Evolutionary conservation across 1,139 yeast species (phyloP), one percentile per base, ranked within the genome.

Genomic region (Saccharomyces pastorianus): DNA sequence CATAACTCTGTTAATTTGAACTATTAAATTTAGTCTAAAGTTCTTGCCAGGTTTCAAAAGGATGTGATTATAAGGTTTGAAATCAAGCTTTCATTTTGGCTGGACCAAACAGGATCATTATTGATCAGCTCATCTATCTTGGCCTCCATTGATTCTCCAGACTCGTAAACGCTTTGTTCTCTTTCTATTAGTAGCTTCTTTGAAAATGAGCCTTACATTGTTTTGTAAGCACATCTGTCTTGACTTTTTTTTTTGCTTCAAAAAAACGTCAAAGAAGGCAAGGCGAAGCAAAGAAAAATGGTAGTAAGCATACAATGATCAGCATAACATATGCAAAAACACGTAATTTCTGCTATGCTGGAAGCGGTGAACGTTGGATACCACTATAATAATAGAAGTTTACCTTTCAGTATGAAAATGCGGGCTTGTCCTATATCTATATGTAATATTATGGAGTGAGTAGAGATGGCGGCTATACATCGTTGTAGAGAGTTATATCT

Each of bases 31-130:
- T 2, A 75, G 68, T 44, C 88, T 71, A 55, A 83, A 67, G 52
- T 81, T 79, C 64, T 84, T 84, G 11, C 88, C 88, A 3, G 80
- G 78, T 44, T 75, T 74, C 20, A 72, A 64, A 27, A 73, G 70
- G 6, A 84, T 72, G 60, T 83, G 82, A 8, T 69, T 62, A 63
- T 75, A 84, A 0, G 89, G 88, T 42, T 56, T 31, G 57, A 55
- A 17, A 68, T 46, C 2, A 58, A 56, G 8, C 26, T 26, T 50
- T 66, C 69, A 29, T 58, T 57, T 13, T 50, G 53, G 1, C 56
- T 53, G 5, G 55, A 54, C 69, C 69, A 66, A 23, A 52, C 17
- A 13, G 64, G 65, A 14, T 56, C 52, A 0, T 51, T 49, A 13
- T 57, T 51, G 4, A 62, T 59, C 31, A 66, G 51, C 20, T 47